Conservation (phyloP, 768 basidiomycete species). For the Russula compacta region DNA sequence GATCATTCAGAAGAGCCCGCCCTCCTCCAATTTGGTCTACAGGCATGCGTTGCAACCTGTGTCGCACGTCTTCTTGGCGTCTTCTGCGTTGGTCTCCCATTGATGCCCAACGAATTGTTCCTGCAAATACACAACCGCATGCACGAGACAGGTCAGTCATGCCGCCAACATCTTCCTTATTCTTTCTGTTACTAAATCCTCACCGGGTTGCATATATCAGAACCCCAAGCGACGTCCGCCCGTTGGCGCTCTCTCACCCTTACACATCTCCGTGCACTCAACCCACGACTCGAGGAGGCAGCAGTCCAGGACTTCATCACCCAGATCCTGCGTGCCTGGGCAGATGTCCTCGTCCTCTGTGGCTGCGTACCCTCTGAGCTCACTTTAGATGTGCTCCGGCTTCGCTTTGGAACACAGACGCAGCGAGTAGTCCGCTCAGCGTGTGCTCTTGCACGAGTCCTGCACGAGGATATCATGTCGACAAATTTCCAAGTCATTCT, state of each 20-base stretch:
- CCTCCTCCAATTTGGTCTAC: slow-evolving; percentile 66
- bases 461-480: slow-evolving; percentile 67
- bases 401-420: slow-evolving; percentile 50
- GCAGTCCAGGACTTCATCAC: slow-evolving; percentile 65
- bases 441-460: slow-evolving; percentile 51
- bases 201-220: slow-evolving; percentile 27
- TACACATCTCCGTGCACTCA: slow-evolving; percentile 54
- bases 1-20: slow-evolving; percentile 72
- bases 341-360: slow-evolving; percentile 57
- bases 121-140: slow-evolving; percentile 54
- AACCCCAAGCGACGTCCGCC: slow-evolving; percentile 69
- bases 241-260: slow-evolving; percentile 73
- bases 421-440: slow-evolving; percentile 57
- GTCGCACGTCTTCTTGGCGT: slow-evolving; percentile 57
- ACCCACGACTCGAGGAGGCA: slow-evolving; percentile 57
- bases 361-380: slow-evolving; percentile 34
- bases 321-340: slow-evolving; percentile 63
- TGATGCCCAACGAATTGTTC: slow-evolving; percentile 58
- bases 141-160: slow-evolving; percentile 39
- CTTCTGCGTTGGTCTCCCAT: slow-evolving; percentile 68
- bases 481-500: slow-evolving; percentile 65
- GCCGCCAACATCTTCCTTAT: background rate
- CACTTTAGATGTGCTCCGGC: slow-evolving; percentile 31
- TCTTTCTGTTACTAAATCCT: slow-evolving; percentile 13
- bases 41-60: slow-evolving; percentile 60